Evolutionary conservation across 768 basidiomycete species (phyloP).

Genomic region (Lanmaoa rubissima): DNA sequence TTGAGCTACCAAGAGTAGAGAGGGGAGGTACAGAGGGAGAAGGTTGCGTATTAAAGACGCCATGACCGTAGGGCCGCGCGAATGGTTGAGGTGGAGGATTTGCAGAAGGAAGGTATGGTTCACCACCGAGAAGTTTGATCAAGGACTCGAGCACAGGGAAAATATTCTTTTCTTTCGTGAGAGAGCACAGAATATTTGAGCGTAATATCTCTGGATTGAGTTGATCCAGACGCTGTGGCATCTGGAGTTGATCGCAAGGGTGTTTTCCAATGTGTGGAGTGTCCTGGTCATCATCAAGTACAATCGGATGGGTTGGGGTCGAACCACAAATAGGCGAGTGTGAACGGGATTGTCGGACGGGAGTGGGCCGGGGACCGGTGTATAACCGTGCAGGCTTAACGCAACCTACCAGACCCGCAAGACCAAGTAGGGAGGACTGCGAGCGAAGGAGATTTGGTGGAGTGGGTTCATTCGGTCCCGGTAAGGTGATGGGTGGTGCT

Average conservation of each 20-base stretch:
- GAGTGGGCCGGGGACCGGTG: neutral
- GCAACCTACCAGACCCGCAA: slow-evolving; percentile 67
- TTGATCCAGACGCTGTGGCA: slow-evolving; percentile 19
- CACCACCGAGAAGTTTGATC: slow-evolving; percentile 50
- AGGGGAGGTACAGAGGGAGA: neutral
- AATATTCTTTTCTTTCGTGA: slow-evolving; percentile 63
- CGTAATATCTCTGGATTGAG: slow-evolving; percentile 45
- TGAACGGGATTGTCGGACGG: slow-evolving; percentile 35
- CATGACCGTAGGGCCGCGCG: slow-evolving; percentile 22
- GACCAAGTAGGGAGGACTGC: slow-evolving; percentile 68
- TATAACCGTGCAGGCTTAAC: slow-evolving; percentile 49
- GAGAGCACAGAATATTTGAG: slow-evolving; percentile 56
- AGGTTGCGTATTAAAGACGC: slow-evolving; percentile 1
- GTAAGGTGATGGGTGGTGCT: slow-evolving; percentile 58
- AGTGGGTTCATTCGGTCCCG: slow-evolving; percentile 56
- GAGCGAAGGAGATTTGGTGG: slow-evolving; percentile 73
- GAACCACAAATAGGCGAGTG: slow-evolving; percentile 46
- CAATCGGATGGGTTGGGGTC: slow-evolving; percentile 62
- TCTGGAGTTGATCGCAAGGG: neutral
- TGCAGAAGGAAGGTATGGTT: slow-evolving; percentile 22
- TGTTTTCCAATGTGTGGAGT: slow-evolving; percentile 22
- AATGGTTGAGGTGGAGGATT: slow-evolving; percentile 8
- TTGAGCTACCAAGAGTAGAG: neutral
- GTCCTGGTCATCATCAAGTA: slow-evolving; percentile 59
- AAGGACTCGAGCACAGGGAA: slow-evolving; percentile 64